These are phyloP conservation scores for Phyllosticta citriasiana DNA, from an alignment of 2,329 filamentous ascomycete species.

Conservation along the genomic window DNA sequence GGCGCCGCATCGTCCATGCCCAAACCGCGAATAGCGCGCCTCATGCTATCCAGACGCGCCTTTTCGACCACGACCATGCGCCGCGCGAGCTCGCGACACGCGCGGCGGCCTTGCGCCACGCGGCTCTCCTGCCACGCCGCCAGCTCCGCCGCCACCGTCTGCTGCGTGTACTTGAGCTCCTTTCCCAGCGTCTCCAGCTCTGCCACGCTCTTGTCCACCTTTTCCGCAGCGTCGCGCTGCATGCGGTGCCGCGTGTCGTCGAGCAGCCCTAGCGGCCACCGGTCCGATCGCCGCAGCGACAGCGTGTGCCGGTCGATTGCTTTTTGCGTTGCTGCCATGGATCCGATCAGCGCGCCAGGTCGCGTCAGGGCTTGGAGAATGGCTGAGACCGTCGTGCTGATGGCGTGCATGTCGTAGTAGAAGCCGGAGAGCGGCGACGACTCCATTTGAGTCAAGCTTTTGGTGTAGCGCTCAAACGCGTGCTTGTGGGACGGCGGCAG, in stretches of 20 bases:
- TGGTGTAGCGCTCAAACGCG: slow-evolving; percentile 64
- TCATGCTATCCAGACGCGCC: slow-evolving; percentile 69
- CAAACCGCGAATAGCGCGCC: slow-evolving; percentile 59
- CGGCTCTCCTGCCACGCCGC: slow-evolving; percentile 91
- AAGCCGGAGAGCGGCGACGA: slow-evolving; percentile 64
- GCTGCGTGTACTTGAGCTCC: slow-evolving; percentile 84
- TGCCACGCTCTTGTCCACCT: slow-evolving; percentile 56
- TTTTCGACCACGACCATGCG: slow-evolving; percentile 72
- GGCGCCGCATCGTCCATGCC: slow-evolving; percentile 12
- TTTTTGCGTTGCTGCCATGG: slow-evolving; percentile 64
- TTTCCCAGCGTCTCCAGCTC: slow-evolving; percentile 67
- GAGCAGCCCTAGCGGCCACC: slow-evolving; percentile 72
- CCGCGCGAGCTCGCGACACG: slow-evolving; percentile 65
- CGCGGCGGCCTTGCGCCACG: slow-evolving; percentile 62
- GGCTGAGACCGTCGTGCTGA: slow-evolving; percentile 76
- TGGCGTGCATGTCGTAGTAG: slow-evolving; percentile 64
- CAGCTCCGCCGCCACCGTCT: slow-evolving; percentile 81
- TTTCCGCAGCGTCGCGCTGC: slow-evolving; percentile 75
- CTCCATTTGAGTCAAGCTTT: slow-evolving; percentile 55
- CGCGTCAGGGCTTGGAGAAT: slow-evolving; percentile 70
- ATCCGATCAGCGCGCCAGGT: slow-evolving; percentile 65
- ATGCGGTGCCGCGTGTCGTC: slow-evolving; percentile 79
- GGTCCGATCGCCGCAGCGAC: slow-evolving; percentile 61
- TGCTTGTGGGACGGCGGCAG: slow-evolving; percentile 58
- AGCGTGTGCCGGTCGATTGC: slow-evolving; percentile 68